Base-by-base conservation (phyloP, 2,329 filamentous ascomycete genomes). In the Cladosporium sp. region DNA sequence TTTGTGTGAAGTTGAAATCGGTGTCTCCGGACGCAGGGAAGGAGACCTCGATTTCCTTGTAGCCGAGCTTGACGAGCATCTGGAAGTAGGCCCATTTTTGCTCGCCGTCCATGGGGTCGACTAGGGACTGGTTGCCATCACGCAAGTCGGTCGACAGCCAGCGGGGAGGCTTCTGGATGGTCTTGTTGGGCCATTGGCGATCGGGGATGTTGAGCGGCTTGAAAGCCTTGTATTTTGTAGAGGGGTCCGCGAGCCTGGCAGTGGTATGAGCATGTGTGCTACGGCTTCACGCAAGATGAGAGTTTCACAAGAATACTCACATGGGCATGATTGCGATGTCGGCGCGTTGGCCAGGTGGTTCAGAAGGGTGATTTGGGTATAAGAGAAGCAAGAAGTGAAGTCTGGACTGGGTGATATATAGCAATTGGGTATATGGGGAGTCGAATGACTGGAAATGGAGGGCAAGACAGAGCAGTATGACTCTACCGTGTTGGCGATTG, bases 41-140 rank as follows among this genome's bases (percentile, higher is more conserved):
- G 4, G 93, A 95, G 24, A 97, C 90, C 78, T 98, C 94, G 71
- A 98, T 97, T 81, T 98, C 94, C 82, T 97, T 98, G 85, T 96
- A 98, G 73, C 95, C 94, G 59, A 97, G 85, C 68, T 94, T 88
- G 74, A 90, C 88, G 64, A 98, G 87, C 92, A 96, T 96, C 80
- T 93, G 89, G 84, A 98, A 98, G 85, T 93, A 98, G 68, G 85
- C 84, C 88, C 91, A 95, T 82, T 98, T 98, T 84, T 97, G 93
- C 59, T 97, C 92, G 72, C 92, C 92, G 76, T 92, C 95, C 93
- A 98, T 97, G 69, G 94, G 93, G 78, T 97, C 92, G 38, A 92
- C 88, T 79, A 97, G 84, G 79, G 90, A 93, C 83, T 98, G 94
- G 84, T 97, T 97, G 66, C 93, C 94, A 83, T 98, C 94, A 75